A percentile compares a stretch with the other conserved stretches of the same genome.
Evolutionary conservation across 495 filamentous ascomycete species (phyloP).

Genomic region (Talaromyces stipitatus): DNA sequence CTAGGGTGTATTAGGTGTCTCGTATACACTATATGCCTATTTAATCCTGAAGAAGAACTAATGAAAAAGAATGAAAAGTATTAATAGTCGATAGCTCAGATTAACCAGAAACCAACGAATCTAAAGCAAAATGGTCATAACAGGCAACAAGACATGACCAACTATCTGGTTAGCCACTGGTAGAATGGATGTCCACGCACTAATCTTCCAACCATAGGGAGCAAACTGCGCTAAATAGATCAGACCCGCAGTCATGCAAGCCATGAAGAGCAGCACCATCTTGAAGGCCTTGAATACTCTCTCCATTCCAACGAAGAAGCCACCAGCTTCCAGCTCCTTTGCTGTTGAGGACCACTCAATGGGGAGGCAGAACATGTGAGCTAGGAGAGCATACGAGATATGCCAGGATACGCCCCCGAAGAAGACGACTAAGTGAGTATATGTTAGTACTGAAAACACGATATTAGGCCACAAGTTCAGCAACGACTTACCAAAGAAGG

Average conservation of each 20-base stretch:
- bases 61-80: not conserved
- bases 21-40: too few relatives aligned
- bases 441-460: not conserved
- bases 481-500: conserved; percentile 27
- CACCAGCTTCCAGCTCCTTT: conserved; percentile 57
- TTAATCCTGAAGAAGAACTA: not conserved
- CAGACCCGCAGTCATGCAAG: conserved; percentile 55
- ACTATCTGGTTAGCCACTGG: conserved; percentile 25
- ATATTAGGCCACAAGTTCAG: not conserved
- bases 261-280: conserved; percentile 61
- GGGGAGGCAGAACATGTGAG: conserved; percentile 42
- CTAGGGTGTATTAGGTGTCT: too few relatives aligned
- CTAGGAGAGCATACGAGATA: conserved; percentile 35
- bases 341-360: conserved; percentile 43
- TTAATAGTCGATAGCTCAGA: not conserved
- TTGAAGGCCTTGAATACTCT: conserved; percentile 74
- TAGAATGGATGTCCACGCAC: conserved; percentile 71
- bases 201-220: conserved; percentile 61
- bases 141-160: conserved; percentile 4
- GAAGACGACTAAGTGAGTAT: conserved; percentile 20
- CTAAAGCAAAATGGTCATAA: conserved; percentile 7
- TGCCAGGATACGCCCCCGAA: conserved; percentile 41
- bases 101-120: not conserved
- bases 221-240: conserved; percentile 57
- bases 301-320: conserved; percentile 75